Evolutionary conservation across 78 protist genomes (phyloP).

Genomic region (Dictyostelium citrinum): DNA sequence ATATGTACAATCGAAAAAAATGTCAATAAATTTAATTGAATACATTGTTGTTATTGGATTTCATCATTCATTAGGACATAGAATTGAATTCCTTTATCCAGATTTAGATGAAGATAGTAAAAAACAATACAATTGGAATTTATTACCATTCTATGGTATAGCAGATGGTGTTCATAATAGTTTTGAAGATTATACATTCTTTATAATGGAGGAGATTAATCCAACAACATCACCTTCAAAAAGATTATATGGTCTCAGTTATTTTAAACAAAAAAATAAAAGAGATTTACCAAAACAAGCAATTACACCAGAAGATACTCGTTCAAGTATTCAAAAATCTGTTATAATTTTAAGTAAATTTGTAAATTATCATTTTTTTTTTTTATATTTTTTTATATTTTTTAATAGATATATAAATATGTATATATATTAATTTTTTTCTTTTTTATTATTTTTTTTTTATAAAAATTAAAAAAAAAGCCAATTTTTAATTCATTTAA

Average conservation of each 20-base stretch:
- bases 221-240: constrained; percentile 5
- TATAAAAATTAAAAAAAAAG: not conserved
- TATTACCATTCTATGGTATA: constrained; percentile 11
- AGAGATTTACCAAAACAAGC: constrained; percentile 41
- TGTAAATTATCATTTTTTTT: constrained; percentile 1
- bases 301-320: constrained; percentile 9
- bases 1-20: not conserved
- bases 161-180: constrained; percentile 58
- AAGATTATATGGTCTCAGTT: constrained; percentile 25
- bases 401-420: no score
- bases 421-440: not conserved
- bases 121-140: constrained; percentile 4
- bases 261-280: constrained; percentile 30
- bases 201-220: constrained; percentile 38
- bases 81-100: constrained; percentile 39
- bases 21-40: constrained; percentile 25
- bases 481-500: constrained; percentile 70
- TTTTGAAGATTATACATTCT: constrained; percentile 45
- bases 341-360: constrained; percentile 19
- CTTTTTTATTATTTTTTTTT: not conserved
- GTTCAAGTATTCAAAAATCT: constrained; percentile 54
- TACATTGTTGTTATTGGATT: constrained; percentile 62
- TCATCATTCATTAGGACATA: constrained; percentile 48
- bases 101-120: not conserved
- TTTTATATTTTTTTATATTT: no score